Evolutionary conservation across 345 rosid species (phyloP), one percentile per base, ranked within the genome.

Genomic region (Eucalyptus curtisii): DNA sequence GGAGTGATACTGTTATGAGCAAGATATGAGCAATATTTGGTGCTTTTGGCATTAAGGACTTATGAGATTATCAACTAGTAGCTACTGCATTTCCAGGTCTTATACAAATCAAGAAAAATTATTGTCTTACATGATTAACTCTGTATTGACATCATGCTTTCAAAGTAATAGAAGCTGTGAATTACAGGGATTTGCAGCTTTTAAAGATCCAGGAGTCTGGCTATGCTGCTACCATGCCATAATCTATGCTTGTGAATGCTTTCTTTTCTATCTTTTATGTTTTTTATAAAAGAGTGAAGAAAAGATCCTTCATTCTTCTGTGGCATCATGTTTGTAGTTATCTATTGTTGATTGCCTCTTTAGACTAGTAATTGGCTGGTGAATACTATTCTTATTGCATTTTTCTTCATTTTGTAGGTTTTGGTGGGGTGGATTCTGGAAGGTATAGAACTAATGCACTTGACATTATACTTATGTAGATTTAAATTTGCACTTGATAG

Each of bases 391-490:
- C 45, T 49, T 27, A 64, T 84, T 86, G 79, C 88, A 33, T 86
- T 89, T 88, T 87, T 79, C 44, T 86, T 86, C 53, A 49, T 90
- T 92, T 90, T 93, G 87, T 92, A 98, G 99, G 97, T 98, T 98
- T 92, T 97, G 97, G 99, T 95, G 93, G 95, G 99, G 99, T 92
- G 99, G 99, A 90, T 96, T 97, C 86, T 98, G 99, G 99, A 98
- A 98, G 99, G 99, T 97, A 95, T 80, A 66, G 71, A 52, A 50
- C 90, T 92, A 40, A 76, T 40, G 24, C 84, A 6, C 84, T 76
- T 40, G 47, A 22, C 84, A 7, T 76, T 76, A 6, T 76, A 40
- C 47, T 40, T 76, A 52, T 20, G 57, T 52, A 20, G 15, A 40
- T 40, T 37, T 20, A 76, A 37, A 76, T 40, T 37, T 76, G 27